Evolutionary conservation across 352 stramenopile genomes (phyloP), one percentile per base, ranked within the genome.

Genomic region (Thalassiosira livingstoniorum): DNA sequence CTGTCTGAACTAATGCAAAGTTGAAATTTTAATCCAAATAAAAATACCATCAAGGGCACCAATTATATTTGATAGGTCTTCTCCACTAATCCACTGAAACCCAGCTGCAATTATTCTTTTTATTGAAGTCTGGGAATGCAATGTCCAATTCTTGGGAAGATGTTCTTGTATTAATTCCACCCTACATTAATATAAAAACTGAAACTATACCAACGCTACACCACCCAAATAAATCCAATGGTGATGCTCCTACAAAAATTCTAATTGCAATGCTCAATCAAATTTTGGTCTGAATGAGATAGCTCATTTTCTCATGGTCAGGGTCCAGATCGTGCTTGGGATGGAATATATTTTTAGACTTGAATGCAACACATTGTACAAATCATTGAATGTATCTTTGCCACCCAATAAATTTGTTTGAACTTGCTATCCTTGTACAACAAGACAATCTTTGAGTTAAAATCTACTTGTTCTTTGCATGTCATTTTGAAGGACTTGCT

Each of bases 31-130:
- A 37, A 66, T 79, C 11, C 61, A 71, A 31, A 73, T 65, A 5
- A 79, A 2, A 4, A 72, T 31, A 13, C 71, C 62, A 67, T 73
- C 71, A 29, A 73, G 55, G 2, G 71, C 42, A 15, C 51, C 60
- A 45, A 66, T 68, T 29, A 68, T 42, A 31, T 66, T 66, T 3
- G 57, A 51, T 61, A 79, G 66, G n/a, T 29, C 31, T 10, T 43
- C 65, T 18, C 65, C 42, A 51, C 65, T 74, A 23, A 37, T 74
- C 21, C 2, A 2, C 23, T 55, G 7, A 34, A 69, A 69, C 10
- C 37, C 61, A 18, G 13, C 23, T 55, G 37, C 45, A 61, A 61
- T 72, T 25, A 62, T 42, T 61, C 47, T 72, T 42, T 13, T 45
- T 29, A 18, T 60, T 42, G 32, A 35, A 23, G 32, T 60, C n/a